Percentiles rank a stretch among this genome's conserved stretches.
These are phyloP conservation scores for Sordariomycetes sp. DNA, from an alignment of 2,329 filamentous ascomycete species.

Conservation along the genomic window DNA sequence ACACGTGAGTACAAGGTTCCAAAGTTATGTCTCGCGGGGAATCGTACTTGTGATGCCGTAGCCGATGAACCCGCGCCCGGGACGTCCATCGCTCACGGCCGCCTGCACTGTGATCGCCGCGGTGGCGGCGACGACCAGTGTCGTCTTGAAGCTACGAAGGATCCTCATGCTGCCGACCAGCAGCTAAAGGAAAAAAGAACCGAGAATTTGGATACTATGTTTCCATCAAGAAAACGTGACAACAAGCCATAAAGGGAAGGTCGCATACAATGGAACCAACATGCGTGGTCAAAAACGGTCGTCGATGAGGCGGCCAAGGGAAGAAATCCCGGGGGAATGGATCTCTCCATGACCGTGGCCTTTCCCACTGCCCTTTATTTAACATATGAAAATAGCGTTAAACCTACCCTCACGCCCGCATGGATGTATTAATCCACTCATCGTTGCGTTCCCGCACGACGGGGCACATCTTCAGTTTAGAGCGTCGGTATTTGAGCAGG, in stretches of 20 bases:
- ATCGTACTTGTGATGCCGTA: constrained; percentile 13
- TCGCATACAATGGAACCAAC: too few relatives aligned
- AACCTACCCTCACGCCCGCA: background rate
- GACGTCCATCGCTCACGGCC: background rate
- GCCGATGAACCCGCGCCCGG: constrained; percentile 11
- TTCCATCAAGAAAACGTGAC: too few relatives aligned
- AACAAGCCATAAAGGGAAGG: too few relatives aligned
- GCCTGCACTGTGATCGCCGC: background rate
- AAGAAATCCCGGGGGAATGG: too few relatives aligned
- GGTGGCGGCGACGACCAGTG: background rate
- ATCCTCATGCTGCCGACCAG: background rate
- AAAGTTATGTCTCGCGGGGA: background rate
- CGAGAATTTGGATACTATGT: too few relatives aligned
- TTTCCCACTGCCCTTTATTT: background rate
- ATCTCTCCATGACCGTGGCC: too few relatives aligned
- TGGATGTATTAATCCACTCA: background rate
- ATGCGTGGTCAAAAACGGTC: too few relatives aligned
- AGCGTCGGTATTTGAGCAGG: background rate
- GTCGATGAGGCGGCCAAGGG: too few relatives aligned
- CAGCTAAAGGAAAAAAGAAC: background rate
- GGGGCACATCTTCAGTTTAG: background rate
- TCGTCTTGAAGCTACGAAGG: background rate
- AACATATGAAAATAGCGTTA: background rate
- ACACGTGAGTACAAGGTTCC: background rate
- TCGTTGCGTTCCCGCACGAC: background rate